Percentiles rank a stretch among this genome's conserved stretches.
Conservation (phyloP, 257 asterid genomes). For the Lantana camara region DNA sequence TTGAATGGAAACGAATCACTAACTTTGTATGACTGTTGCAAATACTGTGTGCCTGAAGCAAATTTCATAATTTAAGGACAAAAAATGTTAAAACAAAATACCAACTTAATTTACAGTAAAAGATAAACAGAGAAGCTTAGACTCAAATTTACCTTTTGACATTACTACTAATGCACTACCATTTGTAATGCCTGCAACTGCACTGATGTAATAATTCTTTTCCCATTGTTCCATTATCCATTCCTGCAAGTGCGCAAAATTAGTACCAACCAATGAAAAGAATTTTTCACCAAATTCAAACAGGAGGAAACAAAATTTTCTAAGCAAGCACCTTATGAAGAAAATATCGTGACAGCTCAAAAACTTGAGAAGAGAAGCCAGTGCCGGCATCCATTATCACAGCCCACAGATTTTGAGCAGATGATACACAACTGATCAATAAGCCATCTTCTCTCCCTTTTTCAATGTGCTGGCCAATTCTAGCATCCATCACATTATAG, state of each 20-base stretch:
- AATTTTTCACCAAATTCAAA: background rate
- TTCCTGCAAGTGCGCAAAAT: slow-evolving; percentile 47
- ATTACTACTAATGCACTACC: slow-evolving; percentile 84
- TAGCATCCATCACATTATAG: slow-evolving; percentile 69
- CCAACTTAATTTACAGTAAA: background rate
- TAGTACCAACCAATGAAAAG: background rate
- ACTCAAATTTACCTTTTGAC: slow-evolving; percentile 67
- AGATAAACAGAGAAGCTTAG: background rate
- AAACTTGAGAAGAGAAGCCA: slow-evolving; percentile 65
- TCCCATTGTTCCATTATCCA: slow-evolving; percentile 95
- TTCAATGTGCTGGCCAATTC: slow-evolving; percentile 75
- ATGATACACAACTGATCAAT: slow-evolving; percentile 66
- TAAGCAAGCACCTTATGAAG: slow-evolving; percentile 64
- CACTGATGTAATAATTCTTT: slow-evolving; percentile 71
- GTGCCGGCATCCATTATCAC: slow-evolving; percentile 92
- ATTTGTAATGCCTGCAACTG: slow-evolving; percentile 76
- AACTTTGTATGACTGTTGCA: slow-evolving; percentile 87
- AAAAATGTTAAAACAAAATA: slow-evolving; percentile 12
- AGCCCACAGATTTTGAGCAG: slow-evolving; percentile 76
- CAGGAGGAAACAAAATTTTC: background rate
- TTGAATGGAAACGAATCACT: slow-evolving; percentile 87
- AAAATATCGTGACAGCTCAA: slow-evolving; percentile 59
- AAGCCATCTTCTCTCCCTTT: slow-evolving; percentile 82
- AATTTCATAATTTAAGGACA: slow-evolving; percentile 17
- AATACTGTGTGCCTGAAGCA: slow-evolving; percentile 63